Evolutionary conservation across 495 filamentous ascomycete species (phyloP), one percentile per base, ranked within the genome.

Genomic region (Rhizodiscina lignyota): DNA sequence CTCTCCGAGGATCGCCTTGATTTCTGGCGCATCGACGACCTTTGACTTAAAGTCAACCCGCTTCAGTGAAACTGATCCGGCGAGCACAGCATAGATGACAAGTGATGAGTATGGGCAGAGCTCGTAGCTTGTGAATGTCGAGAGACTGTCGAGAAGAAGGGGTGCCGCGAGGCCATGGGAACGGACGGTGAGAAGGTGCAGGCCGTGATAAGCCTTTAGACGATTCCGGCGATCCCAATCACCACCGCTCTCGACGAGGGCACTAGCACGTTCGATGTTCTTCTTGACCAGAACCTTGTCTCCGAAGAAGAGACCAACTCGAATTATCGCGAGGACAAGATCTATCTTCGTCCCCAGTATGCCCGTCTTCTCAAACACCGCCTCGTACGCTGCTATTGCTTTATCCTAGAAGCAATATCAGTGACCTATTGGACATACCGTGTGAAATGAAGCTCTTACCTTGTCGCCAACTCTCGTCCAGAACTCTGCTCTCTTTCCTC

Each of bases 191-290:
- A 97, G 79, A 6, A 94, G 68, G 52, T 94, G 79, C 21, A 97
- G 63, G 41, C 89, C 89, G 58, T 92, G 83, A 69, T 97, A 97
- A 36, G 89, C 91, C 73, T 97, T 97, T 29, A 97, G 70, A 33
- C 89, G 79, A 59, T 97, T 97, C 51, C 89, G 76, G 19, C 89
- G 79, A 58, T 97, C 89, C 89, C 89, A 97, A 55, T 97, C 89
- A 44, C 89, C 89, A 45, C 89, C 89, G 40, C 73, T 80, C 49
- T 97, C 89, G 17, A 94, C 82, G 20, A 97, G 66, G 12, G 77
- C 70, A 62, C 83, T 79, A 41, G 89, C 89, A 5, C 89, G 77
- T 42, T 93, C 83, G 29, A 96, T 72, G 22, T 79, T 82, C 63
- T 91, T 93, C 70, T 85, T 93, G 36, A 92, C 89, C 15, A 82